phyloP scores from a whole-genome alignment of 306 rosid genomes.

The Erythrophleum fordii region DNA sequence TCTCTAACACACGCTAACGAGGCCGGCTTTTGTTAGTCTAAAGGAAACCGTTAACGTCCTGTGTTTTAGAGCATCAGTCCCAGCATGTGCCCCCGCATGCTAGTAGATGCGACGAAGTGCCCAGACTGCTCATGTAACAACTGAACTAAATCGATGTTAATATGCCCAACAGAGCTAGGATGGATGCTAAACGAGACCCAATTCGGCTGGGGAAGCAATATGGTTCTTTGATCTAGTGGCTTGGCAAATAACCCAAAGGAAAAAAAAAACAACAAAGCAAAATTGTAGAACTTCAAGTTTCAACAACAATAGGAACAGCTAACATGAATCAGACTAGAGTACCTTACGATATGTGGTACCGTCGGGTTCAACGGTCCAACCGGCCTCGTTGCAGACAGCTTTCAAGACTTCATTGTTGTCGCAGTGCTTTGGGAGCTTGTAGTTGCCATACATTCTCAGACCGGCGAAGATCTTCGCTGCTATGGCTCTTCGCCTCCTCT shows the following conservation, averaged over 20 bases:
- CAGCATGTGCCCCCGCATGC: constrained; percentile 24
- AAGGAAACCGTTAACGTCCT: background rate
- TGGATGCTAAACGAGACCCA: background rate
- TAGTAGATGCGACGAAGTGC: background rate
- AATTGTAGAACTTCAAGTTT: background rate
- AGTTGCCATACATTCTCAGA: constrained; percentile 83
- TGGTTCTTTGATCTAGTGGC: background rate
- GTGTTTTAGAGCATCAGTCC: constrained; percentile 7
- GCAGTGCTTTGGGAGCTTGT: constrained; percentile 86
- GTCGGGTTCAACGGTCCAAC: constrained; percentile 84
- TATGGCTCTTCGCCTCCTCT: constrained; percentile 78
- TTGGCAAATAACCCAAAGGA: background rate
- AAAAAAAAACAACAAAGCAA: background rate
- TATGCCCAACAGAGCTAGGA: background rate
- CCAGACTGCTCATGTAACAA: constrained; percentile 14
- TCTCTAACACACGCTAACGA: constrained; percentile 16
- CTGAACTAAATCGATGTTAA: constrained; percentile 4
- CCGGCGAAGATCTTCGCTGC: constrained; percentile 89
- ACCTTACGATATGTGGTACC: constrained; percentile 95
- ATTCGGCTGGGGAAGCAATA: background rate
- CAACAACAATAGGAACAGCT: background rate
- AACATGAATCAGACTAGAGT: background rate
- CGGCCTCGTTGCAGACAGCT: constrained; percentile 89
- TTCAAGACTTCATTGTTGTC: constrained; percentile 93
- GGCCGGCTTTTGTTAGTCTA: background rate